phyloP scores from a whole-genome alignment of 2,329 filamentous ascomycete genomes.

The Emericellopsis atlantica region DNA sequence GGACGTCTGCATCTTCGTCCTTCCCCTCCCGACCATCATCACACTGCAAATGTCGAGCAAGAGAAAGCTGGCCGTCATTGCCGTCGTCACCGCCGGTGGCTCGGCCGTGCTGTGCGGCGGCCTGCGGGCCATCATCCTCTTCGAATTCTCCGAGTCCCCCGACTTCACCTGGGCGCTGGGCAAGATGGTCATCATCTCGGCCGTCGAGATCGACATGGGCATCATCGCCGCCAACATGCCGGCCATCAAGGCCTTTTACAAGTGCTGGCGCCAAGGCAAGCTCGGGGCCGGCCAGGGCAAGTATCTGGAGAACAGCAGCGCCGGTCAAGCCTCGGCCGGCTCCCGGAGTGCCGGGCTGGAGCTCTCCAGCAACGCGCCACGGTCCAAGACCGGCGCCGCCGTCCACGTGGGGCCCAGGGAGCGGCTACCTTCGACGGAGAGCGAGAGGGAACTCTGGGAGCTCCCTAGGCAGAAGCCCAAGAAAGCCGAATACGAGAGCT shows the following conservation, averaged over 20 bases:
- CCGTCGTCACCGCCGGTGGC: constrained; percentile 1
- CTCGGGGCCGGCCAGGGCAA: background rate
- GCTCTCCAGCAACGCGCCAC: background rate
- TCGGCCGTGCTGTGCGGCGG: constrained; percentile 1
- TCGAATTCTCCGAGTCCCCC: constrained; percentile 1
- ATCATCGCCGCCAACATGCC: constrained; percentile 2
- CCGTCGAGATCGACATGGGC: constrained; percentile 2
- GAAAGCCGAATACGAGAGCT: no score
- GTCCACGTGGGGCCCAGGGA: background rate
- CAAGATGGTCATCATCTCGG: constrained; percentile 2
- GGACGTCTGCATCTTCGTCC: constrained; percentile 1
- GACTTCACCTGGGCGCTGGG: constrained; percentile 2
- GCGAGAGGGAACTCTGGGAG: constrained; percentile 1
- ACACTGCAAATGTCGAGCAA: background rate
- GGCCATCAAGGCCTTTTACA: constrained; percentile 1
- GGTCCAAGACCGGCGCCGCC: no score
- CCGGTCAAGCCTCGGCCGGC: background rate
- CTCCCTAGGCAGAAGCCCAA: no score
- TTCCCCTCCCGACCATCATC: background rate
- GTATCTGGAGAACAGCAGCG: background rate
- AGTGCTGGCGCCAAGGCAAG: background rate
- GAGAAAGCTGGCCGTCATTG: background rate
- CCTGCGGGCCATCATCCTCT: constrained; percentile 1
- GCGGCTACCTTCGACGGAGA: constrained; percentile 1
- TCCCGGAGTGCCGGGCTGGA: background rate